Percentiles rank a stretch among this genome's conserved stretches.
Evolutionary conservation across 257 asterid genomes (phyloP).

Genomic region (Coffea canephora): DNA sequence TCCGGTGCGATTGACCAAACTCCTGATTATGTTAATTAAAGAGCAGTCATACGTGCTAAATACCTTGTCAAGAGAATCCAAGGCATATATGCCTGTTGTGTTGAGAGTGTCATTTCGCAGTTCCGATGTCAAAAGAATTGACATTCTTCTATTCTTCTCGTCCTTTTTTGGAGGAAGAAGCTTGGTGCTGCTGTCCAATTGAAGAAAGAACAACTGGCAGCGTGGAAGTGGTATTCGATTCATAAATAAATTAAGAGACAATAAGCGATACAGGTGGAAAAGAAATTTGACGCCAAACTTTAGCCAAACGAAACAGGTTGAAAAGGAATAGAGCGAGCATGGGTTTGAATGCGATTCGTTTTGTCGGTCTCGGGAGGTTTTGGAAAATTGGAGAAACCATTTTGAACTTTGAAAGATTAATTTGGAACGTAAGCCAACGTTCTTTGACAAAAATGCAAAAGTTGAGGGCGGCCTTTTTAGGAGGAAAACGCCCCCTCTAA

Average conservation of each 20-base stretch:
- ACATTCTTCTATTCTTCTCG: neutral
- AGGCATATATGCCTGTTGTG: neutral
- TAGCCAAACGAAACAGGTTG: conserved; percentile 1
- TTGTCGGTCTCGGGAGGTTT: conserved; percentile 21
- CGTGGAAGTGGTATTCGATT: neutral
- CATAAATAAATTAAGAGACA: neutral
- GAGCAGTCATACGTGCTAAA: neutral
- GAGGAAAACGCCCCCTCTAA: conserved; percentile 5
- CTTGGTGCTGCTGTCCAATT: neutral
- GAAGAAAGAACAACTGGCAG: neutral
- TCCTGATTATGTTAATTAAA: neutral
- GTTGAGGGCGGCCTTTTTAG: neutral
- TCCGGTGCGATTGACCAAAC: neutral
- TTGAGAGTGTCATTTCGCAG: neutral
- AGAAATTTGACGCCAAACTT: conserved; percentile 12
- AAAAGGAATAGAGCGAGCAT: conserved; percentile 11
- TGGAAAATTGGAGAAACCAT: conserved; percentile 34
- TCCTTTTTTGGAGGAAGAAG: neutral
- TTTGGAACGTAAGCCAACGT: conserved; percentile 13
- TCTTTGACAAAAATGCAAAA: conserved; percentile 19
- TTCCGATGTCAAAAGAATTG: neutral
- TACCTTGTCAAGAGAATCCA: neutral
- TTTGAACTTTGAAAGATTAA: conserved; percentile 24
- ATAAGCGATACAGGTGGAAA: neutral
- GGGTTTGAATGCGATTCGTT: conserved; percentile 16